Evolutionary conservation across 2,329 filamentous ascomycete species (phyloP).

Genomic region (Nigrospora sphaerica): DNA sequence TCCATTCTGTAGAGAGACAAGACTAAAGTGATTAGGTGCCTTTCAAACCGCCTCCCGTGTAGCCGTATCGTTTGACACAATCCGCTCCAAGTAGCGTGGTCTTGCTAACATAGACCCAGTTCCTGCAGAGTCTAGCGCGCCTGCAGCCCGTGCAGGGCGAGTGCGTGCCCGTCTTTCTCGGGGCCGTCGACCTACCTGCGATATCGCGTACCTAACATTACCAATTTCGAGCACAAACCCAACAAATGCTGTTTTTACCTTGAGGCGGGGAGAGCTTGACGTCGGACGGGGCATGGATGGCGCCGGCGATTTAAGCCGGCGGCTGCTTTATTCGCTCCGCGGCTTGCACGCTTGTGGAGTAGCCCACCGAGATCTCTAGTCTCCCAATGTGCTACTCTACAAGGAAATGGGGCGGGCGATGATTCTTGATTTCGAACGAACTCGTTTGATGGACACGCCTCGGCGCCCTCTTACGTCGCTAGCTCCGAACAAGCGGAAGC

Average conservation of each 20-base stretch:
- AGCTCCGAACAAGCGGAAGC: slow-evolving; percentile 14
- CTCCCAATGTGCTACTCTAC: slow-evolving; percentile 21
- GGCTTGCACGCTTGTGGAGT: slow-evolving; percentile 17
- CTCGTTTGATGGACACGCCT: slow-evolving; percentile 10
- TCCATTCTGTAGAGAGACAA: too few species aligned
- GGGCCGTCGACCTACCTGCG: slow-evolving; percentile 25
- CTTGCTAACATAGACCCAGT: too few species aligned
- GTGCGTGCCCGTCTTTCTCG: slow-evolving; percentile 28
- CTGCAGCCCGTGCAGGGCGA: slow-evolving; percentile 24
- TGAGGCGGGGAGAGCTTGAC: slow-evolving; percentile 19
- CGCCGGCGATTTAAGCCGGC: not conserved
- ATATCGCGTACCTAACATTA: slow-evolving; percentile 25
- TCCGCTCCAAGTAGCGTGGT: too few species aligned
- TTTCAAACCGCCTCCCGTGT: too few species aligned
- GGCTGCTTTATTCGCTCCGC: slow-evolving; percentile 8
- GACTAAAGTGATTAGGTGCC: too few species aligned
- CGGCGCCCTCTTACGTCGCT: slow-evolving; percentile 10
- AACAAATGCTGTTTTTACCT: slow-evolving; percentile 25
- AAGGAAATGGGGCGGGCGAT: slow-evolving; percentile 14
- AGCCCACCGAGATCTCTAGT: too few species aligned
- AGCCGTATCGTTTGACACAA: too few species aligned
- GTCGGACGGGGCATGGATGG: not conserved
- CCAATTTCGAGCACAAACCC: slow-evolving; percentile 20
- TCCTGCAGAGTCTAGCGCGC: too few species aligned
- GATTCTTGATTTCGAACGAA: slow-evolving; percentile 24